Conservation (phyloP, 495 filamentous ascomycete genomes). For the Penicillium odoratum region DNA sequence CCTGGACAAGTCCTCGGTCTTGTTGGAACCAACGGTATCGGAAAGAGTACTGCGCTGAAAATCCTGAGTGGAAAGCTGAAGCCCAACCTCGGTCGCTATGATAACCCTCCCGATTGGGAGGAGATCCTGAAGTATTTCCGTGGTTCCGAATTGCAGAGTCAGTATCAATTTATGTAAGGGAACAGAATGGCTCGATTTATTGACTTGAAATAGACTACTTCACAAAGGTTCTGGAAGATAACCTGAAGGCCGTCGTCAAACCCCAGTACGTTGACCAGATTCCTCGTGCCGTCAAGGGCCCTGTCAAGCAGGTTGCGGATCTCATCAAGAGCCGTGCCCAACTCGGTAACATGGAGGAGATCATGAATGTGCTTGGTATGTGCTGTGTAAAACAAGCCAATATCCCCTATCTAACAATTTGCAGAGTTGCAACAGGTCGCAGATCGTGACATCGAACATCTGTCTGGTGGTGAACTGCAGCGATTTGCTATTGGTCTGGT, state of each 20-base stretch:
- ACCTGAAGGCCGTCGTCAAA: slow-evolving; percentile 96
- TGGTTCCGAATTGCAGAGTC: slow-evolving; percentile 95
- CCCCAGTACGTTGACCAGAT: slow-evolving; percentile 99
- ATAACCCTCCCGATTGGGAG: slow-evolving; percentile 98
- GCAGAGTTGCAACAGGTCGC: slow-evolving; percentile 81
- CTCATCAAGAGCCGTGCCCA: slow-evolving; percentile 73
- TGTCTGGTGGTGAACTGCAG: slow-evolving; percentile 97
- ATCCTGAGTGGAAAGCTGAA: slow-evolving; percentile 98
- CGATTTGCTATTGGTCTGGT: slow-evolving; percentile 94
- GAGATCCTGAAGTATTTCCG: slow-evolving; percentile 98
- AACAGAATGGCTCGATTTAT: background rate
- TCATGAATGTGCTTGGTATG: slow-evolving; percentile 76
- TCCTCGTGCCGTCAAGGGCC: slow-evolving; percentile 80
- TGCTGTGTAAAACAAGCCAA: background rate
- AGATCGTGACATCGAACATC: slow-evolving; percentile 80
- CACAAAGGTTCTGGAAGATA: slow-evolving; percentile 94
- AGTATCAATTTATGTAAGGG: slow-evolving; percentile 22
- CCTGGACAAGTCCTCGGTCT: slow-evolving; percentile 96
- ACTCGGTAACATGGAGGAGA: slow-evolving; percentile 80
- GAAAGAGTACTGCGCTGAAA: slow-evolving; percentile 97
- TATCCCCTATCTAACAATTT: background rate
- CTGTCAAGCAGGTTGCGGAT: slow-evolving; percentile 71
- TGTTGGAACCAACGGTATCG: slow-evolving; percentile 98
- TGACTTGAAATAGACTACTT: slow-evolving; percentile 75
- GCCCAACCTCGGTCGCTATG: slow-evolving; percentile 91